phyloP scores from a whole-genome alignment of 2,329 filamentous ascomycete species.

The Gyromitra esculenta region DNA sequence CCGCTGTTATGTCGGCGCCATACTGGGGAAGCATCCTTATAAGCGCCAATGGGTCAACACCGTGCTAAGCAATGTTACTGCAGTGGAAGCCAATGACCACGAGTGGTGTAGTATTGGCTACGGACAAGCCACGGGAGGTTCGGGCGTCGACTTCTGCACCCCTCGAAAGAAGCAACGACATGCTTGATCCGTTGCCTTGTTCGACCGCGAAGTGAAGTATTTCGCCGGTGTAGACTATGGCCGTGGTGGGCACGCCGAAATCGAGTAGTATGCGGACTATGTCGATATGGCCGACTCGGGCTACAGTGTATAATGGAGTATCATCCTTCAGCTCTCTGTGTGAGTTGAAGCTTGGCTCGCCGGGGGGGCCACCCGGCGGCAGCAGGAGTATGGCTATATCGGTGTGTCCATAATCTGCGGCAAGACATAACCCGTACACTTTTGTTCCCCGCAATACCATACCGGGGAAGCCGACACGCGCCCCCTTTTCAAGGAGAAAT shows the following conservation, averaged over 20 bases:
- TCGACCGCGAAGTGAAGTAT: not conserved
- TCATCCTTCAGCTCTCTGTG: not conserved
- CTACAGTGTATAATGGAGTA: not conserved
- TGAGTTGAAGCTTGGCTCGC: not conserved
- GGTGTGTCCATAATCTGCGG: not conserved
- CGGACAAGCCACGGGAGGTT: not conserved
- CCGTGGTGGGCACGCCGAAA: not conserved
- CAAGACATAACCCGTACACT: not conserved
- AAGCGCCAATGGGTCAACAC: not conserved
- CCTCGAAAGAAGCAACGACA: not conserved
- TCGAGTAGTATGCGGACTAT: not conserved
- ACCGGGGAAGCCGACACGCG: not conserved
- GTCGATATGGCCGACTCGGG: not conserved
- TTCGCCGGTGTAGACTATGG: not conserved
- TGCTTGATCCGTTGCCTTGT: not conserved
- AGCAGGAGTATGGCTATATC: not conserved
- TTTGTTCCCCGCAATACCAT: not conserved
- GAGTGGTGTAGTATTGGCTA: not conserved
- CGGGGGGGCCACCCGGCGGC: no score
- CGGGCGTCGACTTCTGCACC: not conserved
- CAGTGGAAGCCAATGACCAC: not conserved
- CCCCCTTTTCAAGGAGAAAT: not conserved
- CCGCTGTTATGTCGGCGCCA: not conserved
- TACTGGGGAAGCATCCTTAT: not conserved
- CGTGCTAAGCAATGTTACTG: not conserved